phyloP scores from a whole-genome alignment of 257 asterid genomes.

The Lithospermum erythrorhizon region DNA sequence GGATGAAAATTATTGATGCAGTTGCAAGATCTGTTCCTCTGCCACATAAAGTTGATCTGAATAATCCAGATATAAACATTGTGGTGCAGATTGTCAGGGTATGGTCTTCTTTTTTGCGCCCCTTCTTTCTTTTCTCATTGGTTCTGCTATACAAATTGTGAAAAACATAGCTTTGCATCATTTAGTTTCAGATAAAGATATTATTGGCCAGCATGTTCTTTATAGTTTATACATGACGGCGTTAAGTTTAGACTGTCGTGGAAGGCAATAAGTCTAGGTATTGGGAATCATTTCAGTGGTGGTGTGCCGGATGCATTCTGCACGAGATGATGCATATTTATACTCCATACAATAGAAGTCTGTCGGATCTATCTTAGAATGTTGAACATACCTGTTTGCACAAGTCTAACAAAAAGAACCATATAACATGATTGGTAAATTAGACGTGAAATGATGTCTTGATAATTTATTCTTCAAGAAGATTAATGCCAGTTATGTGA shows the following conservation, averaged over 20 bases:
- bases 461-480: background rate
- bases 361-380: background rate
- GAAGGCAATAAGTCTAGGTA: background rate
- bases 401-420: background rate
- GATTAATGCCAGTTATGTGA: background rate
- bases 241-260: too few species aligned
- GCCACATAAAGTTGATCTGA: conserved; percentile 75
- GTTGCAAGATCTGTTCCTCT: conserved; percentile 79
- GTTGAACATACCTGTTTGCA: background rate
- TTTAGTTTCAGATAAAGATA: background rate
- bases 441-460: background rate
- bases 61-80: conserved; percentile 67
- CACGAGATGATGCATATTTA: too few species aligned
- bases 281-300: background rate
- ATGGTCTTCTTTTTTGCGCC: conserved; percentile 5
- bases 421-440: background rate
- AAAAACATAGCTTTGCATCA: background rate
- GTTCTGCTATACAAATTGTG: too few species aligned
- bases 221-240: too few species aligned
- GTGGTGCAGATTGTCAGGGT: conserved; percentile 89
- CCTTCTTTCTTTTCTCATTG: background rate
- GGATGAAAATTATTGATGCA: conserved; percentile 58
- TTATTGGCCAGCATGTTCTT: too few species aligned
- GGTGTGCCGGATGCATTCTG: background rate
- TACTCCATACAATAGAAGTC: too few species aligned